A percentile compares a stretch with the other conserved stretches of the same genome.
These are phyloP conservation scores for Kokia cookei DNA, from an alignment of 441 rosid species.

Conservation along the genomic window DNA sequence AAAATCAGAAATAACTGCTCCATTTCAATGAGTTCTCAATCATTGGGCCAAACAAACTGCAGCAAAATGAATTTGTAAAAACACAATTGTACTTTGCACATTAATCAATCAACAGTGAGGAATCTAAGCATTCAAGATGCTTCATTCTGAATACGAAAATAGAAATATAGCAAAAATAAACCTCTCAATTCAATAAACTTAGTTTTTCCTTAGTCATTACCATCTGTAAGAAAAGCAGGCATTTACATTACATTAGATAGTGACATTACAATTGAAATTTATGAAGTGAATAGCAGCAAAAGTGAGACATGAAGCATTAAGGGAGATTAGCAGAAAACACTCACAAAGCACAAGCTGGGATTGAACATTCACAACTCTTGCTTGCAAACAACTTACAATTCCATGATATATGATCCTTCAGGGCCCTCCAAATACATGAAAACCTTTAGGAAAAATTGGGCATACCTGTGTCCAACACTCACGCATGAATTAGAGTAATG, in stretches of 20 bases:
- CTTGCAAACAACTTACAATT: not conserved
- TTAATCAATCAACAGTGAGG: not conserved
- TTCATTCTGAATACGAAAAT: no score
- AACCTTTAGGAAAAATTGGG: not conserved
- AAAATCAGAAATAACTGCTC: slow-evolving; percentile 20
- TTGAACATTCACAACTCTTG: not conserved
- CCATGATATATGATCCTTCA: not conserved
- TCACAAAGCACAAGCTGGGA: not conserved
- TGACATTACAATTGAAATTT: not conserved
- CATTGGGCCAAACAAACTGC: slow-evolving; percentile 19
- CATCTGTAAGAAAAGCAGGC: not conserved
- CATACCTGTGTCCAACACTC: not conserved
- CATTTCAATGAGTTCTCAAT: slow-evolving; percentile 15
- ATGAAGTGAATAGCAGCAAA: not conserved
- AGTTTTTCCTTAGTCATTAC: not conserved
- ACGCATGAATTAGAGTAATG: not conserved
- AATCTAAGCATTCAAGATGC: no score
- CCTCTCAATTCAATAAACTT: no score
- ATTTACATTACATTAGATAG: not conserved
- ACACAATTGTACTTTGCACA: not conserved
- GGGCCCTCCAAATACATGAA: not conserved
- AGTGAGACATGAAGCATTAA: not conserved
- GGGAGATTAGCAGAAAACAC: not conserved
- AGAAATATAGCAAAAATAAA: no score
- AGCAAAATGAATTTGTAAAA: not conserved